These are phyloP conservation scores for Leccinum angustisporum DNA, from an alignment of 1,284 basidiomycete species.

Conservation along the genomic window DNA sequence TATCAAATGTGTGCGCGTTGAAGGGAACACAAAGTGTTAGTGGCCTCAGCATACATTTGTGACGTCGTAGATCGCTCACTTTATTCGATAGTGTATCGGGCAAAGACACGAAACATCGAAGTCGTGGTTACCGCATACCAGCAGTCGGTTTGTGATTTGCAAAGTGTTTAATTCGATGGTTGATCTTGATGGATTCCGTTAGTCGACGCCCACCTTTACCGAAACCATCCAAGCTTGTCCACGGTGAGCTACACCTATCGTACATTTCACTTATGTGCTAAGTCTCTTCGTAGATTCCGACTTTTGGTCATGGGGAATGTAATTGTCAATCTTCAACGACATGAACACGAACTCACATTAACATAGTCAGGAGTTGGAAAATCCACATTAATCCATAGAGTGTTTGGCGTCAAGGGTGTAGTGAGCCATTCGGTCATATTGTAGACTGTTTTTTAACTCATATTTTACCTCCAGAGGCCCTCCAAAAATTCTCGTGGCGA, in stretches of 20 bases:
- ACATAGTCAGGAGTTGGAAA: slow-evolving; percentile 22
- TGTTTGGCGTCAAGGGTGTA: slow-evolving; percentile 15
- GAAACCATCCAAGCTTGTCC: slow-evolving; percentile 8
- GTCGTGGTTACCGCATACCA: slow-evolving; percentile 8
- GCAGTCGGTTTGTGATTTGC: slow-evolving; percentile 5
- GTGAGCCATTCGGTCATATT: slow-evolving; percentile 8
- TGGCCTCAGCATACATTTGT: not conserved
- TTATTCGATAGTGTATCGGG: slow-evolving; percentile 11
- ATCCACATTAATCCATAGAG: slow-evolving; percentile 10
- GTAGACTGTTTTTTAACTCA: not conserved
- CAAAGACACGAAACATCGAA: slow-evolving; percentile 12
- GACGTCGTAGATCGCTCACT: not conserved
- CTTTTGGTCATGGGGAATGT: slow-evolving; percentile 22
- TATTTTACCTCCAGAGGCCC: slow-evolving; percentile 3
- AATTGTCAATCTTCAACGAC: not conserved
- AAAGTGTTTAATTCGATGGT: not conserved
- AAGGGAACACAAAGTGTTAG: slow-evolving; percentile 7
- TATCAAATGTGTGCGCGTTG: slow-evolving; percentile 8
- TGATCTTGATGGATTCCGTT: not conserved
- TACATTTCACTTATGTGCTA: not conserved
- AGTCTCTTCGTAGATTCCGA: slow-evolving; percentile 11
- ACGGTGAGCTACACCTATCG: not conserved
- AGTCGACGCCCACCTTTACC: slow-evolving; percentile 4
- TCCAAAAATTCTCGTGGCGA: slow-evolving; percentile 4
- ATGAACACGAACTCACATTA: not conserved